Base-by-base conservation (phyloP, 176 grass and related monocot species). In the Rhynchospora breviuscula region DNA sequence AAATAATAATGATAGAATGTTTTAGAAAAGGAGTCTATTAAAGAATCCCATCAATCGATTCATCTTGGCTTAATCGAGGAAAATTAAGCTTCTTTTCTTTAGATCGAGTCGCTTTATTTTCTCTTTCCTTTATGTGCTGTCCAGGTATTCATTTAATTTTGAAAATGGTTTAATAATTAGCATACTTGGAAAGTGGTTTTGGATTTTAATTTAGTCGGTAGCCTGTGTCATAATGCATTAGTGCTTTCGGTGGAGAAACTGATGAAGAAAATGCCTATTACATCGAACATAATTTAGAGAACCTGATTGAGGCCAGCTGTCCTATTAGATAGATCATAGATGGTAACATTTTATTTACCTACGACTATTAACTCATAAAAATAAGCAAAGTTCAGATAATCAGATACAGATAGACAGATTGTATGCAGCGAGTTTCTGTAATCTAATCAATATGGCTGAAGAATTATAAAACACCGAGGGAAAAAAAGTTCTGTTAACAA, bases 111-210 rank as follows among this genome's bases (percentile, higher is more conserved):
- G 54, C 57, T 21, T 45, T 31, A 45, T 46, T 12, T 12, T 46
- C 7, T 13, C 10, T 47, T 23, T 47, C 2, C 52, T 61, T 81
- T 81, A 18, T 13, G 17, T 63, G 59, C 7, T 48, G 12, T 46
- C 4, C 35, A 63, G 59, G 35, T 46, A 48, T 47, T 22, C 14
- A 23, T 11, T 48, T 23, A 21, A 63, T 35, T 46, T 8, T 56
- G 22, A 22, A 52, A 26, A 21, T 71, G 67, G 17, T 8, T 73
- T 54, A 13, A 64, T 59, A 14, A 81, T 81, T 80, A 61, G 57
- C 54, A 63, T 63, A 63, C 78, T 63, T 80, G 78, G 78, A 59
- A 61, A 62, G 56, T 57, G 57, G 31, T 79, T 2, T 49, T 40
- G 43, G 25, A 81, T 44, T 81, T 43, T 35, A 47, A 47, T 81